Percentiles rank a stretch among this genome's conserved stretches.
These are phyloP conservation scores for Epithele typhae DNA, from an alignment of 768 basidiomycete genomes.

Conservation along the genomic window DNA sequence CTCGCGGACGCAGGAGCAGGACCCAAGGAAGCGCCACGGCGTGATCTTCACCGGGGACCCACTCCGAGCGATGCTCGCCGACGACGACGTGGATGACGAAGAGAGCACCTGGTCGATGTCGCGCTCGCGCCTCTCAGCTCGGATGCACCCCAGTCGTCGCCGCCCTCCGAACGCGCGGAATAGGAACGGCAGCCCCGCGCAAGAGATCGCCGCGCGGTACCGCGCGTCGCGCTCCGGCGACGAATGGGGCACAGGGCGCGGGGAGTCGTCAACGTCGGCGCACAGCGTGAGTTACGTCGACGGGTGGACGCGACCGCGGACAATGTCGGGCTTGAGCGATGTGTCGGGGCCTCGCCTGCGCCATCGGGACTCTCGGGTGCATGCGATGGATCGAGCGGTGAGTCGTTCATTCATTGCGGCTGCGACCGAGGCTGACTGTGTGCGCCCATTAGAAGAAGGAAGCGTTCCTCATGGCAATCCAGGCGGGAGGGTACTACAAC, in stretches of 20 bases:
- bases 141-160: no score
- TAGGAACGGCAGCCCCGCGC: slow-evolving; percentile 15
- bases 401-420: background rate
- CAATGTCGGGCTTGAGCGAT: slow-evolving; percentile 2
- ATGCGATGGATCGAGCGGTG: slow-evolving; percentile 13
- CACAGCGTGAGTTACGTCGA: slow-evolving; percentile 8
- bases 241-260: no score
- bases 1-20: background rate
- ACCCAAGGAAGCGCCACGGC: slow-evolving; percentile 9
- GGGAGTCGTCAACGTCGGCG: slow-evolving; percentile 2
- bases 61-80: slow-evolving; percentile 1
- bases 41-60: slow-evolving; percentile 7
- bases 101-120: slow-evolving; percentile 17
- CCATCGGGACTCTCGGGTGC: slow-evolving; percentile 7
- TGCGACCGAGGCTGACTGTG: no score
- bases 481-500: slow-evolving; percentile 4
- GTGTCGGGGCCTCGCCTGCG: slow-evolving; percentile 10
- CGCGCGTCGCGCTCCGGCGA: slow-evolving; percentile 9
- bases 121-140: slow-evolving; percentile 4
- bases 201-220: slow-evolving; percentile 15
- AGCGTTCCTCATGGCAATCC: slow-evolving; percentile 11
- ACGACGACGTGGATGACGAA: slow-evolving; percentile 10
- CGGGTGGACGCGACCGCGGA: background rate
- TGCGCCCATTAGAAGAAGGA: slow-evolving; percentile 4
- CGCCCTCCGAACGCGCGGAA: background rate